Percentiles rank a stretch among this genome's conserved stretches.
phyloP scores from a whole-genome alignment of 2,329 filamentous ascomycete species.

The Aspergillus sp. region DNA sequence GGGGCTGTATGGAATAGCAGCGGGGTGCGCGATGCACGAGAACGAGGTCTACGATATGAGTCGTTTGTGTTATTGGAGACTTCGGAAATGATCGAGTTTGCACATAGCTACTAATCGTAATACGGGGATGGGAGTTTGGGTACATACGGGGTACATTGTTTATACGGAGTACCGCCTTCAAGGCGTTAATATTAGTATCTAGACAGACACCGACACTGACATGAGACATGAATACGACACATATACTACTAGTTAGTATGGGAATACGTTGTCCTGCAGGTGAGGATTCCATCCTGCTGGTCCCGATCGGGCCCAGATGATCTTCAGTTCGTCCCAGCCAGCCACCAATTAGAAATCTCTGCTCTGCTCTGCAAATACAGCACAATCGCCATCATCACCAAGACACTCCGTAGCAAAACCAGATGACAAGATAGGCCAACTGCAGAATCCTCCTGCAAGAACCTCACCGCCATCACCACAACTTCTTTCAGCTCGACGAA shows the following conservation, averaged over 20 bases:
- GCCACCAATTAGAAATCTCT: too few species aligned
- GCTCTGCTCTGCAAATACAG: too few species aligned
- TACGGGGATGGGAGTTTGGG: too few species aligned
- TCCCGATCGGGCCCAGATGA: neutral
- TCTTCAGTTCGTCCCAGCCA: too few species aligned
- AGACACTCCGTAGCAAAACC: too few species aligned
- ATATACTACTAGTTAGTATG: neutral
- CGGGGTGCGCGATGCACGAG: constrained; percentile 4
- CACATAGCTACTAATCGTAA: too few species aligned
- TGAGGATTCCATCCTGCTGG: neutral
- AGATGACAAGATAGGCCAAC: neutral
- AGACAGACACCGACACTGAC: neutral
- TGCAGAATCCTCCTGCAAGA: neutral
- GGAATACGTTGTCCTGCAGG: neutral
- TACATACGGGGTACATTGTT: too few species aligned
- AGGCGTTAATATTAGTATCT: too few species aligned
- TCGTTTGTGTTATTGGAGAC: constrained; percentile 24
- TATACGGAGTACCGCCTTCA: too few species aligned
- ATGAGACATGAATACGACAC: neutral
- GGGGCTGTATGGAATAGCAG: constrained; percentile 17
- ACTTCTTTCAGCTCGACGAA: neutral
- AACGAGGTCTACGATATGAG: constrained; percentile 22
- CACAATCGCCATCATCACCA: too few species aligned
- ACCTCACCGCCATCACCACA: neutral
- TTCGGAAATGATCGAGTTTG: constrained; percentile 17